These are phyloP conservation scores for Metschnikowia gruessii DNA, from an alignment of 805 yeast genomes.

Conservation along the genomic window DNA sequence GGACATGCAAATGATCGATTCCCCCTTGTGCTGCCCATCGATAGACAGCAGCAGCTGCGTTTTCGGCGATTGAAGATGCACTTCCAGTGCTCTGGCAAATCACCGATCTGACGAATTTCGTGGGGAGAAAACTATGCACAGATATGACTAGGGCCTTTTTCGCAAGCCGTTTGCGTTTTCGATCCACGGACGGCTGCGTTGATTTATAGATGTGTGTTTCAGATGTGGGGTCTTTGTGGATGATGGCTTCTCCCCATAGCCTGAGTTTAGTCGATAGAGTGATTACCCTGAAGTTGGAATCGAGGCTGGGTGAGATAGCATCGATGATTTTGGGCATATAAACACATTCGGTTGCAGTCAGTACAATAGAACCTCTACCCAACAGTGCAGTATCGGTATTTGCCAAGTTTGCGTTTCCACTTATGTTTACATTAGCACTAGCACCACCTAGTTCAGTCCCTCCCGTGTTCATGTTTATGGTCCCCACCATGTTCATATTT, in stretches of 20 bases:
- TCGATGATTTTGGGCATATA: not conserved
- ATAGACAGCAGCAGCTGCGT: slow-evolving; percentile 30
- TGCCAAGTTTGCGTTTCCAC: not conserved
- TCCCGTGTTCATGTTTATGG: too few relatives aligned
- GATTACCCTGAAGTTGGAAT: slow-evolving; percentile 21
- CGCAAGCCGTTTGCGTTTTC: slow-evolving; percentile 4
- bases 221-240: slow-evolving; percentile 14
- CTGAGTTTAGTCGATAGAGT: slow-evolving; percentile 22
- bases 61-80: slow-evolving; percentile 27
- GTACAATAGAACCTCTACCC: not conserved
- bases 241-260: slow-evolving; percentile 19
- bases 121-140: slow-evolving; percentile 41
- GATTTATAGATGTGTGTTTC: slow-evolving; percentile 19
- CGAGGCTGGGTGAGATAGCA: slow-evolving; percentile 18
- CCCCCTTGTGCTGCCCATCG: slow-evolving; percentile 25
- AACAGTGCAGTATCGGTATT: not conserved
- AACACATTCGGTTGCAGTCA: not conserved
- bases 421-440: too few relatives aligned
- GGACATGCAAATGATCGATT: slow-evolving; percentile 21
- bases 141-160: slow-evolving; percentile 32
- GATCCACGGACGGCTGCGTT: slow-evolving; percentile 7
- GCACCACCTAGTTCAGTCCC: too few relatives aligned
- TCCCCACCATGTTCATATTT: too few relatives aligned
- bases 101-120: slow-evolving; percentile 34
- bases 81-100: slow-evolving; percentile 40